A percentile compares a stretch with the other conserved stretches of the same genome.
These are phyloP conservation scores for Suhomyces xylopsoci DNA, from an alignment of 805 yeast species.

Conservation along the genomic window DNA sequence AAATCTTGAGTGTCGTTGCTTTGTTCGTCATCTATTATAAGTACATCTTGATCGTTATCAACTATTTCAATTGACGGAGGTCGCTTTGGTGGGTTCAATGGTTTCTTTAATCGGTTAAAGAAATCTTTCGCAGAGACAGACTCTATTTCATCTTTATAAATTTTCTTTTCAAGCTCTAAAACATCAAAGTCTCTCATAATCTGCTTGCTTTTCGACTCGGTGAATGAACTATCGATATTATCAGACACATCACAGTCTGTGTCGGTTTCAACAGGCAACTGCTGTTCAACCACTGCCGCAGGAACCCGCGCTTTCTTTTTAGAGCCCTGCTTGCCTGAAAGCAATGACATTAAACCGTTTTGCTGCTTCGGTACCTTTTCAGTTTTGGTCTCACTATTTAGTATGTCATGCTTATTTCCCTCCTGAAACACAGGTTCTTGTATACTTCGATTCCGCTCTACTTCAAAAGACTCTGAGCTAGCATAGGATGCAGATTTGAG, in stretches of 20 bases:
- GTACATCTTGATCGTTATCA: neutral
- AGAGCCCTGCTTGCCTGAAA: conserved; percentile 15
- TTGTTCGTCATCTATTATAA: neutral
- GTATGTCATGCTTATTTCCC: neutral
- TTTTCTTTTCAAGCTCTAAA: conserved; percentile 21
- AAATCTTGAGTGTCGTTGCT: conserved; percentile 7
- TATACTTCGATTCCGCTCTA: neutral
- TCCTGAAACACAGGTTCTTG: neutral
- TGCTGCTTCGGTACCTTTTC: neutral
- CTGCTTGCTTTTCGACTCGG: conserved; percentile 12
- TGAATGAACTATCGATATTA: conserved; percentile 9
- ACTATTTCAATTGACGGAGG: neutral
- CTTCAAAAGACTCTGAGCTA: neutral
- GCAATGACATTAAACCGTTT: conserved; percentile 10
- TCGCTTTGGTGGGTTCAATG: neutral
- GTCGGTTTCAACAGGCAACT: neutral
- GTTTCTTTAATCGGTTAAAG: conserved; percentile 11
- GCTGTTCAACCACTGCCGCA: neutral
- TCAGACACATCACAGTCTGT: conserved; percentile 7
- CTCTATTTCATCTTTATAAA: conserved; percentile 14
- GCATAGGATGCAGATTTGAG: neutral
- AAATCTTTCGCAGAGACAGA: conserved; percentile 19
- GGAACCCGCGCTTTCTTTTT: conserved; percentile 7
- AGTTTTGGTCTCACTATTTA: neutral
- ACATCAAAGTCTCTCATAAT: conserved; percentile 16